A percentile compares a stretch with the other conserved stretches of the same genome.
Evolutionary conservation across 164 flowering plant genomes (phyloP).

Genomic region (Hamamelis virginiana): DNA sequence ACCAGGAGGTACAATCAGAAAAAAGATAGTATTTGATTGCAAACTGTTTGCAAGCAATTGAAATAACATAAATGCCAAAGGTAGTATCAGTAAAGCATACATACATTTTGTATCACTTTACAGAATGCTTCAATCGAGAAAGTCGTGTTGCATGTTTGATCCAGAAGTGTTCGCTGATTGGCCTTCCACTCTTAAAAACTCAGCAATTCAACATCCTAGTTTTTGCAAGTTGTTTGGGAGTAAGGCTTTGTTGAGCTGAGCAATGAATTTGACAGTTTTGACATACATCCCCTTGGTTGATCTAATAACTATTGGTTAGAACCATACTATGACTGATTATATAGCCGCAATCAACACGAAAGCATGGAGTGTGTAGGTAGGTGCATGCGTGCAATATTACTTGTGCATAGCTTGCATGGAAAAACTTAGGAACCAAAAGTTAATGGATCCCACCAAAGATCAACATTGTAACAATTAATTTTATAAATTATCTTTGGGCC

Average conservation of each 20-base stretch:
- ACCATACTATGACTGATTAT: background rate
- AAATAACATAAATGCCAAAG: background rate
- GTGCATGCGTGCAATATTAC: background rate
- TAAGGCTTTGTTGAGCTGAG: background rate
- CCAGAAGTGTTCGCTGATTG: background rate
- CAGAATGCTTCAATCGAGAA: background rate
- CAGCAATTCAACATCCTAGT: background rate
- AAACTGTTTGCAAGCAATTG: background rate
- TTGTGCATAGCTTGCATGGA: background rate
- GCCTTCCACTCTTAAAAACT: background rate
- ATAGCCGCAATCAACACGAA: background rate
- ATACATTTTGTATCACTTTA: background rate
- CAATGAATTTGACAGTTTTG: background rate
- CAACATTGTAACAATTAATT: too few relatives aligned
- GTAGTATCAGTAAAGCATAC: background rate
- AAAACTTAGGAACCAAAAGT: background rate
- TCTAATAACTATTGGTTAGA: background rate
- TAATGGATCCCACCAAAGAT: too few relatives aligned
- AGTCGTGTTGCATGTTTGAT: background rate
- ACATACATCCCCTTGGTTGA: background rate
- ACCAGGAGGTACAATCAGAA: background rate
- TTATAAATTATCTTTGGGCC: too few relatives aligned
- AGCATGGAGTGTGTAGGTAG: background rate
- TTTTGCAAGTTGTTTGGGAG: too few relatives aligned
- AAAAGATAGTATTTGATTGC: background rate